Conservation (phyloP, 2,329 filamentous ascomycete species). For the Neopestalotiopsis clavispora region DNA sequence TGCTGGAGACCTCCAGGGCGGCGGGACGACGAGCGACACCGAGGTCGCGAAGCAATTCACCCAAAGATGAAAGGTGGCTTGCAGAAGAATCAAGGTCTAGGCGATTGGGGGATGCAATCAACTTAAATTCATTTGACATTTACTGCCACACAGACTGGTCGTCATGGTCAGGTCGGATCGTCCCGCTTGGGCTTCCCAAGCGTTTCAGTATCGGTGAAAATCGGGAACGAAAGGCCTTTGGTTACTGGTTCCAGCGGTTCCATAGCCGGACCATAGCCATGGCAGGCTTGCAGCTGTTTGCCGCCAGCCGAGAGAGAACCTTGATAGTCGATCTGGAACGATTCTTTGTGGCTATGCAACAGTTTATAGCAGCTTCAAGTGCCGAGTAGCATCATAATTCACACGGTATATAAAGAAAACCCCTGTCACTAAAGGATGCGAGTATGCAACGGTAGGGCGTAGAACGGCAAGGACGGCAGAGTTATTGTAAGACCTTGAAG, state of each 20-base stretch:
- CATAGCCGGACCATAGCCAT: constrained; percentile 7
- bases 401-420: not conserved
- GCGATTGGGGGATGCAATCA: not conserved
- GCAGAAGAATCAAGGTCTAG: not conserved
- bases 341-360: not conserved
- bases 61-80: not conserved
- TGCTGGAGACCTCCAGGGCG: too few species aligned
- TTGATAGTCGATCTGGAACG: not conserved
- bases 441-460: not conserved
- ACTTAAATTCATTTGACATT: constrained; percentile 5
- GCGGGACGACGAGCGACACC: not conserved
- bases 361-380: not conserved
- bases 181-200: constrained; percentile 8
- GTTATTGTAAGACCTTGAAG: not conserved
- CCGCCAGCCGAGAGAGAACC: constrained; percentile 1
- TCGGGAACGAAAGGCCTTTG: constrained; percentile 9
- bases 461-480: not conserved
- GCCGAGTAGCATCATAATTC: not conserved
- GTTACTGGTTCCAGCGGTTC: not conserved
- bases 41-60: not conserved
- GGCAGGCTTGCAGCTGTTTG: not conserved
- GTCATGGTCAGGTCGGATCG: not conserved
- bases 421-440: not conserved
- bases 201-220: constrained; percentile 14
- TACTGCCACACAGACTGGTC: not conserved